Evolutionary conservation across 1,139 yeast species (phyloP).

Genomic region (Geotrichum fermentans): DNA sequence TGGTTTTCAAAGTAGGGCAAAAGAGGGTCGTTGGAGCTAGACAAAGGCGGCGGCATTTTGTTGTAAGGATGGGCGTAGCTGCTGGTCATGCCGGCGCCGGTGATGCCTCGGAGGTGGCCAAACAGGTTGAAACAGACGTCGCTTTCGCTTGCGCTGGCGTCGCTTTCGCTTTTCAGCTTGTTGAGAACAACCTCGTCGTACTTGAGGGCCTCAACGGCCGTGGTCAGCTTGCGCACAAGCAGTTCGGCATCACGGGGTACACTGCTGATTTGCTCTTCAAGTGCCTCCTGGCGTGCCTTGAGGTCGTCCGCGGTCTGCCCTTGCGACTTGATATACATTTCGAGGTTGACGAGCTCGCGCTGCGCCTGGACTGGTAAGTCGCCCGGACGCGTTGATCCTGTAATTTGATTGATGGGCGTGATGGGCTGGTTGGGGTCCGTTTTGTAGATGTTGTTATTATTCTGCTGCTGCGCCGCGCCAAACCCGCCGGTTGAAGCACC

Average conservation of each 20-base stretch:
- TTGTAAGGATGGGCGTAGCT: background rate
- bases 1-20: slow-evolving; percentile 52
- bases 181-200: slow-evolving; percentile 56
- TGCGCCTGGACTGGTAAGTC: slow-evolving; percentile 76
- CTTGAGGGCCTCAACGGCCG: slow-evolving; percentile 65
- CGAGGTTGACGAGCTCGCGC: slow-evolving; percentile 74
- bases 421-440: slow-evolving; percentile 25
- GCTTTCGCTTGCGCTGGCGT: slow-evolving; percentile 49
- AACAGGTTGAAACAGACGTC: slow-evolving; percentile 63
- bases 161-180: slow-evolving; percentile 41
- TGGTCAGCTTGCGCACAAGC: slow-evolving; percentile 55
- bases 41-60: background rate
- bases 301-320: slow-evolving; percentile 76
- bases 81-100: background rate
- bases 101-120: slow-evolving; percentile 55
- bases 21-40: slow-evolving; percentile 38
- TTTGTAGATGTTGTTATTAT: slow-evolving; percentile 25
- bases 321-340: slow-evolving; percentile 78
- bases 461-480: slow-evolving; percentile 23
- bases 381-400: slow-evolving; percentile 81
- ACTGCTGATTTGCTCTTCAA: slow-evolving; percentile 65
- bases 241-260: slow-evolving; percentile 83
- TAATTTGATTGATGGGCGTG: slow-evolving; percentile 45
- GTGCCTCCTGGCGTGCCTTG: slow-evolving; percentile 54
- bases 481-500: slow-evolving; percentile 13